Conservation (phyloP, 208 protist genomes). For the Polymyxa betae region DNA sequence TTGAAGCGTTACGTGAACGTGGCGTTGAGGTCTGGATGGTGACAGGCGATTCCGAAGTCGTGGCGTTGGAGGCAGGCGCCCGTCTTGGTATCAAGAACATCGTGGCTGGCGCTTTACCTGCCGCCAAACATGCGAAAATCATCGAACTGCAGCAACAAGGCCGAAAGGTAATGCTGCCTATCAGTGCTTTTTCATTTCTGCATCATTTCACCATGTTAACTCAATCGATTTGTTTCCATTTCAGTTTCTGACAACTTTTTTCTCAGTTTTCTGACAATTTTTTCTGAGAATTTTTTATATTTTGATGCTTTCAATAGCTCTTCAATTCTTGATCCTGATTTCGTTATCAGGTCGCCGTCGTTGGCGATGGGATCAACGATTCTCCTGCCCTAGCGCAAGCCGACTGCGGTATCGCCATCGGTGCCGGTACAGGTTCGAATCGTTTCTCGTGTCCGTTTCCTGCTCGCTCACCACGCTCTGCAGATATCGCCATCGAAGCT, state of each 20-base stretch:
- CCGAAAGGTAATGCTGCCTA: not conserved
- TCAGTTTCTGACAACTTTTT: no score
- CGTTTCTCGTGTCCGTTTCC: not conserved
- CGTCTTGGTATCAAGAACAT: not conserved
- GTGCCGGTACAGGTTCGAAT: constrained; percentile 68
- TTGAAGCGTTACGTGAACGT: not conserved
- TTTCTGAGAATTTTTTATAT: no score
- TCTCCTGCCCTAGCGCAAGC: constrained; percentile 74
- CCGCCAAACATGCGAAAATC: not conserved
- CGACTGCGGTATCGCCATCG: constrained; percentile 84
- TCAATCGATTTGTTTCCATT: no score
- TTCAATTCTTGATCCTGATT: no score
- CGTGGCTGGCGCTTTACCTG: not conserved
- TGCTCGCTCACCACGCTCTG: not conserved
- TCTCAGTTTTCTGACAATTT: no score
- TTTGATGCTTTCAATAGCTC: no score
- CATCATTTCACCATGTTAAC: no score
- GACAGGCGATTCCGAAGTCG: not conserved
- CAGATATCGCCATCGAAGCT: constrained; percentile 80
- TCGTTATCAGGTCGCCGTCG: constrained; percentile 57
- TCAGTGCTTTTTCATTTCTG: no score
- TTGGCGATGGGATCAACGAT: constrained; percentile 72
- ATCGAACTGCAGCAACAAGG: not conserved
- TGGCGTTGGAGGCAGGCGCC: not conserved
- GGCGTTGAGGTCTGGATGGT: not conserved